These are phyloP conservation scores for Circinella minor DNA, from an alignment of 371 early-diverging fungal species.

Conservation along the genomic window DNA sequence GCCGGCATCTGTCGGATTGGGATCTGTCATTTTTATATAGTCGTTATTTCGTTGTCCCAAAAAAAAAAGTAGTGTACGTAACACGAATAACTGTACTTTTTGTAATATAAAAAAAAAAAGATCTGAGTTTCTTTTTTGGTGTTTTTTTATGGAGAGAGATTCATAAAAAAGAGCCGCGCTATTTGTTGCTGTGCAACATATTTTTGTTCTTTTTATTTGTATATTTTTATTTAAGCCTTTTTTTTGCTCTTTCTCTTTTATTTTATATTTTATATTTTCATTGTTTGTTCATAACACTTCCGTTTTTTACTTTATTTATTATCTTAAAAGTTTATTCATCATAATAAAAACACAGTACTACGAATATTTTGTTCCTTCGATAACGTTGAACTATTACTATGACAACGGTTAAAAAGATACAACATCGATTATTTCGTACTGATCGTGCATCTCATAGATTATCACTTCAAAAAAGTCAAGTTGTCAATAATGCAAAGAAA, in stretches of 20 bases:
- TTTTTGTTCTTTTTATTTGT: constrained; percentile 1
- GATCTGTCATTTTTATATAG: constrained; percentile 48
- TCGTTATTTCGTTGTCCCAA: too few relatives aligned
- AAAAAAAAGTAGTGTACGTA: too few relatives aligned
- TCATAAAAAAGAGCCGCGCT: too few relatives aligned
- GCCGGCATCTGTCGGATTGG: constrained; percentile 53
- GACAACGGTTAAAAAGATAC: background rate
- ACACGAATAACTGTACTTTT: too few relatives aligned
- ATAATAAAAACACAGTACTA: too few relatives aligned
- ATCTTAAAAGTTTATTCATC: too few relatives aligned
- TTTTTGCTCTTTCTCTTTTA: background rate
- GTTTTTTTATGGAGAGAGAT: too few relatives aligned
- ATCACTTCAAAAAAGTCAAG: constrained; percentile 15
- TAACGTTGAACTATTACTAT: background rate
- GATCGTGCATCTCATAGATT: constrained; percentile 7
- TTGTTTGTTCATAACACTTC: background rate
- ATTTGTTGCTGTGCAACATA: background rate
- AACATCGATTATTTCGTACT: background rate
- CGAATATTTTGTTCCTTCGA: background rate
- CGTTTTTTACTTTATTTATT: background rate
- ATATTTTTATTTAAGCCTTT: constrained; percentile 5
- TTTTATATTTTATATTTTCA: background rate
- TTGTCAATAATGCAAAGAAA: constrained; percentile 8
- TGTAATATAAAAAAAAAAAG: too few relatives aligned
- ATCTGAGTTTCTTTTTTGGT: too few relatives aligned